Evolutionary conservation across 2,329 filamentous ascomycete species (phyloP).

Genomic region (Alternaria brassicae): DNA sequence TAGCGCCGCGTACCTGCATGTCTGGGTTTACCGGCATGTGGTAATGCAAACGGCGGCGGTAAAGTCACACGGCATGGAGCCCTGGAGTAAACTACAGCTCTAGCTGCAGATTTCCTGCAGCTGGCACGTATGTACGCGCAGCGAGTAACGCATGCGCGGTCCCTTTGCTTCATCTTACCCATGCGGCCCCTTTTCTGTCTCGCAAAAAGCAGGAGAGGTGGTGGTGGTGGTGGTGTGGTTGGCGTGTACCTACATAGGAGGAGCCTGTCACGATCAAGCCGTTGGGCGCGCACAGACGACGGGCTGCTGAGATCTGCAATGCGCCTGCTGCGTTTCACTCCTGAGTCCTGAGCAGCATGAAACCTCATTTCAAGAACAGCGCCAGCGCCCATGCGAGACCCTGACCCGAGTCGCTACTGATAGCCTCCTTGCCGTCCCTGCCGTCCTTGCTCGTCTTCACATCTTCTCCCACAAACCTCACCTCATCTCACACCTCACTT

Average conservation of each 20-base stretch:
- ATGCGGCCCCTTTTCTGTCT: conserved; percentile 3
- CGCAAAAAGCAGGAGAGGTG: not conserved
- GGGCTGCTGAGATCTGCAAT: conserved; percentile 11
- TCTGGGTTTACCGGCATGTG: conserved; percentile 21
- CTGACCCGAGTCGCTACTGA: conserved; percentile 3
- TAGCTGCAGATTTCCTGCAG: conserved; percentile 15
- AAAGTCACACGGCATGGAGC: conserved; percentile 14
- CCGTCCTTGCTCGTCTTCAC: not conserved
- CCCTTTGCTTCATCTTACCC: conserved; percentile 14
- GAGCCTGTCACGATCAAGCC: conserved; percentile 12
- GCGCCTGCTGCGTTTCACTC: conserved; percentile 17
- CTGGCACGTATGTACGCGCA: conserved; percentile 7
- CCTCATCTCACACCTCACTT: not conserved
- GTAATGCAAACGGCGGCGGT: conserved; percentile 15
- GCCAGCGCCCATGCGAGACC: conserved; percentile 11
- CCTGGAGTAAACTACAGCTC: conserved; percentile 1
- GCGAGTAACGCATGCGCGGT: conserved; percentile 9
- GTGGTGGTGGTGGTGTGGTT: conserved; percentile 7
- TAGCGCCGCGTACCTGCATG: conserved; percentile 27
- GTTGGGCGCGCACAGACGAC: conserved; percentile 11
- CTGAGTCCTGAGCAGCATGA: conserved; percentile 18
- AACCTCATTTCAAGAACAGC: conserved; percentile 13
- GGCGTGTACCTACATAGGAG: not conserved
- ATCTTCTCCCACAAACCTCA: not conserved
- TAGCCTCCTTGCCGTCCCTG: not conserved